Evolutionary conservation across 345 rosid species (phyloP).

Genomic region (Heritiera fomes): DNA sequence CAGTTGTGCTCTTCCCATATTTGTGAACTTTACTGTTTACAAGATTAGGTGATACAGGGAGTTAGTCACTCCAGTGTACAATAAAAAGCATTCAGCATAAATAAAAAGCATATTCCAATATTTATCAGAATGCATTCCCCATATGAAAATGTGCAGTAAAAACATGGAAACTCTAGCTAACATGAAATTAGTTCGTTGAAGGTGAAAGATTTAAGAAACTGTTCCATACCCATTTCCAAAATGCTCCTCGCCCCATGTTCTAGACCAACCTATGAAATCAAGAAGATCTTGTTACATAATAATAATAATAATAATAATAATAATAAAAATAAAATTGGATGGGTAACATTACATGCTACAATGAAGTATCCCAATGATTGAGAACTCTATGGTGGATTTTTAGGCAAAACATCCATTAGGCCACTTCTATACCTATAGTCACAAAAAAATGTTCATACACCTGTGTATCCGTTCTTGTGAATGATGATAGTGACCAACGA

Average conservation of each 20-base stretch:
- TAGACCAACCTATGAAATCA: constrained; percentile 76
- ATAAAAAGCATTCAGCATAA: not conserved
- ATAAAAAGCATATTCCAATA: not conserved
- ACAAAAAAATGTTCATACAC: not conserved
- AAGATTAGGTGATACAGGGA: constrained; percentile 6
- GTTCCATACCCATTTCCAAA: constrained; percentile 87
- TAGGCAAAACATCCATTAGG: not conserved
- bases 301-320: too few relatives aligned
- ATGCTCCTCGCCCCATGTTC: constrained; percentile 99
- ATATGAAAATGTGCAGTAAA: not conserved
- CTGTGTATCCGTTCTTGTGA: not conserved
- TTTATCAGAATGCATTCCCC: not conserved
- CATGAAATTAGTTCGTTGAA: not conserved
- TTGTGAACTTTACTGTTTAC: constrained; percentile 92
- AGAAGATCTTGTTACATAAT: not conserved
- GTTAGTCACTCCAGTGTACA: constrained; percentile 8
- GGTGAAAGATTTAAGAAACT: not conserved
- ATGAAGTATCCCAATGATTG: constrained; percentile 1
- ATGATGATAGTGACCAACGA: not conserved
- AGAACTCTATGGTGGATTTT: not conserved
- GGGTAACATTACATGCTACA: not conserved
- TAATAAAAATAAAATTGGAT: not conserved
- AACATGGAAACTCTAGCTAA: not conserved
- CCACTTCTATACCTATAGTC: not conserved
- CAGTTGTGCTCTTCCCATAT: constrained; percentile 91